Evolutionary conservation across 1,139 yeast genomes (phyloP).

Genomic region (Nadsonia commutata): DNA sequence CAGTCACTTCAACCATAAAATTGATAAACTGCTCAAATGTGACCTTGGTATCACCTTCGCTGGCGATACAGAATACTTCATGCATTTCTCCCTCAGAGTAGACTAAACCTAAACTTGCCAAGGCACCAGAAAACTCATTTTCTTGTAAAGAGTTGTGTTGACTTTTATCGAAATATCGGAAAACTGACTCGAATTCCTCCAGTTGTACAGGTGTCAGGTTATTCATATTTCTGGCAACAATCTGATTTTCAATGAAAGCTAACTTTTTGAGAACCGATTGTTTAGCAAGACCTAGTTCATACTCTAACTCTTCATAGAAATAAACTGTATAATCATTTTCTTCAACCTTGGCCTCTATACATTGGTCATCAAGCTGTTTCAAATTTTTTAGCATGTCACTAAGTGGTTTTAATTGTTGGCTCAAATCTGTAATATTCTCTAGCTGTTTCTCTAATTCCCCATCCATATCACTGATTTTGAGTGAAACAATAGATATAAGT

Average conservation of each 20-base stretch:
- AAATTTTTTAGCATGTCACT: slow-evolving; percentile 17
- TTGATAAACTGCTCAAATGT: slow-evolving; percentile 27
- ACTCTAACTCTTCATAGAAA: slow-evolving; percentile 26
- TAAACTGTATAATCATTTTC: slow-evolving; percentile 28
- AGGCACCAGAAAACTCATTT: slow-evolving; percentile 27
- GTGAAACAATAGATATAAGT: slow-evolving; percentile 19
- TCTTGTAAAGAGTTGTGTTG: slow-evolving; percentile 22
- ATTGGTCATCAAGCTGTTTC: slow-evolving; percentile 17
- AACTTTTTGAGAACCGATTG: slow-evolving; percentile 25
- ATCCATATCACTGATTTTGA: slow-evolving; percentile 21
- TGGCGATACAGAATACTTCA: slow-evolving; percentile 21
- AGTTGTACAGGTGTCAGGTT: slow-evolving; percentile 28
- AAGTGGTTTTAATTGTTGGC: slow-evolving; percentile 23
- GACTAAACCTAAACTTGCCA: slow-evolving; percentile 26
- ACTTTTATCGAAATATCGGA: slow-evolving; percentile 27
- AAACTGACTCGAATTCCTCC: slow-evolving; percentile 30
- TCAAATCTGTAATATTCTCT: slow-evolving; percentile 19
- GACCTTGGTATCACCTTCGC: slow-evolving; percentile 17
- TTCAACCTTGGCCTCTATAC: slow-evolving; percentile 26
- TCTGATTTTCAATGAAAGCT: slow-evolving; percentile 27
- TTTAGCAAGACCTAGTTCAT: slow-evolving; percentile 26
- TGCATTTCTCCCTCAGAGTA: slow-evolving; percentile 25
- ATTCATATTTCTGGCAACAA: slow-evolving; percentile 26
- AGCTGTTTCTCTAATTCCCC: slow-evolving; percentile 28
- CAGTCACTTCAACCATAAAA: slow-evolving; percentile 27